phyloP scores from a whole-genome alignment of 2,329 filamentous ascomycete genomes.

The Venturia nashicola region DNA sequence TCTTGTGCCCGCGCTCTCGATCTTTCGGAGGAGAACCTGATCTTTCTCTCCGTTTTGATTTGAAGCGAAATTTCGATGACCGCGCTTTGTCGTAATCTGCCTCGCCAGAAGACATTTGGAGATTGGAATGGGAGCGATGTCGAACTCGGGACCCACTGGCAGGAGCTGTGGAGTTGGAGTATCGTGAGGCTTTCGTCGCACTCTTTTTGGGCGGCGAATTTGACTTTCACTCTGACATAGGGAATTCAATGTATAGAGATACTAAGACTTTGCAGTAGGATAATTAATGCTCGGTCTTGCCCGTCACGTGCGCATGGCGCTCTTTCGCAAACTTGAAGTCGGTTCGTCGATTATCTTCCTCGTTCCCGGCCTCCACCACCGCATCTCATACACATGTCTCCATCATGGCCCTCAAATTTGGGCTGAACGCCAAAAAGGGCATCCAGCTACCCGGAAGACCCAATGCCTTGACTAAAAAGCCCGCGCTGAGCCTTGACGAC shows the following conservation, averaged over 20 bases:
- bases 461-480: constrained; percentile 31
- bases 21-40: background rate
- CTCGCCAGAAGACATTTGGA: constrained; percentile 5
- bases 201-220: no score
- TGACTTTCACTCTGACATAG: background rate
- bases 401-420: constrained; percentile 9
- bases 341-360: background rate
- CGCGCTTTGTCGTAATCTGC: constrained; percentile 15
- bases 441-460: constrained; percentile 1
- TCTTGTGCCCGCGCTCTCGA: constrained; percentile 4
- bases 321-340: background rate
- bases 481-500: constrained; percentile 38
- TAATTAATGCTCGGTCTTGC: background rate
- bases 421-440: constrained; percentile 6
- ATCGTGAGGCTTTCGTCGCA: no score
- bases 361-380: background rate
- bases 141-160: no score
- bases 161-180: no score
- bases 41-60: constrained; percentile 16
- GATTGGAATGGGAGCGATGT: no score
- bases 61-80: constrained; percentile 27
- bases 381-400: background rate
- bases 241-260: background rate
- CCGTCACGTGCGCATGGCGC: background rate
- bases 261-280: no score